These are phyloP conservation scores for Dipteronia dyeriana DNA, from an alignment of 345 rosid species.

Conservation along the genomic window DNA sequence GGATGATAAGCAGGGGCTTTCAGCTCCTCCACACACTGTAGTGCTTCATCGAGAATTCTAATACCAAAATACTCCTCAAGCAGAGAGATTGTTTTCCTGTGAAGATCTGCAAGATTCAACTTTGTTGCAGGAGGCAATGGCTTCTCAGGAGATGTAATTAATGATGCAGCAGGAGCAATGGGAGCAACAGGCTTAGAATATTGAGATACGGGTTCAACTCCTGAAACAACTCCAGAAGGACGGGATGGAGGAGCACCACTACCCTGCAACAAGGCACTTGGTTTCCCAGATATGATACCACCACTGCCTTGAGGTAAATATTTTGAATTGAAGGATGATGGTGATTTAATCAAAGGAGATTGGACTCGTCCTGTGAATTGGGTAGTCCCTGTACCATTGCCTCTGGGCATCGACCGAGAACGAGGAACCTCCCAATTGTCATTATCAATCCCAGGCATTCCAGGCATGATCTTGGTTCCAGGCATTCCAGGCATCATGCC, in stretches of 20 bases:
- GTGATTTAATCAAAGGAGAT: conserved; percentile 32
- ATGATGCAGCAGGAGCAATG: conserved; percentile 17
- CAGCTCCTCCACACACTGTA: conserved; percentile 65
- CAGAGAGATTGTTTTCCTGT: conserved; percentile 53
- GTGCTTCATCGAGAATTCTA: conserved; percentile 57
- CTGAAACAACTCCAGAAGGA: conserved; percentile 24
- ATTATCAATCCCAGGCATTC: conserved; percentile 55
- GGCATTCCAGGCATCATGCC: conserved; percentile 84
- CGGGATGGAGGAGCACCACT: conserved; percentile 28
- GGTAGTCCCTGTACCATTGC: conserved; percentile 33
- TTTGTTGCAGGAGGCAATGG: conserved; percentile 27
- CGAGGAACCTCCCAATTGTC: conserved; percentile 67
- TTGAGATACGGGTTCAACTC: conserved; percentile 24
- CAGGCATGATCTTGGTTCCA: conserved; percentile 72
- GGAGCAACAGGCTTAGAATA: conserved; percentile 16
- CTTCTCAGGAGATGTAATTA: conserved; percentile 29
- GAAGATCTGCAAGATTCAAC: conserved; percentile 37
- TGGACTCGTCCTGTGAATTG: conserved; percentile 43
- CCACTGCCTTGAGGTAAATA: conserved; percentile 38
- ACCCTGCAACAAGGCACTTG: conserved; percentile 43
- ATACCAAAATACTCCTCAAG: conserved; percentile 69
- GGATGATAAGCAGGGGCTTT: conserved; percentile 58
- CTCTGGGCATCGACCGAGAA: conserved; percentile 57
- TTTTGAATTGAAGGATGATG: conserved; percentile 38
- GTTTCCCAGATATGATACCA: conserved; percentile 31